Base-by-base conservation (phyloP, 2,329 filamentous ascomycete genomes). In the Pseudogymnoascus sp. region DNA sequence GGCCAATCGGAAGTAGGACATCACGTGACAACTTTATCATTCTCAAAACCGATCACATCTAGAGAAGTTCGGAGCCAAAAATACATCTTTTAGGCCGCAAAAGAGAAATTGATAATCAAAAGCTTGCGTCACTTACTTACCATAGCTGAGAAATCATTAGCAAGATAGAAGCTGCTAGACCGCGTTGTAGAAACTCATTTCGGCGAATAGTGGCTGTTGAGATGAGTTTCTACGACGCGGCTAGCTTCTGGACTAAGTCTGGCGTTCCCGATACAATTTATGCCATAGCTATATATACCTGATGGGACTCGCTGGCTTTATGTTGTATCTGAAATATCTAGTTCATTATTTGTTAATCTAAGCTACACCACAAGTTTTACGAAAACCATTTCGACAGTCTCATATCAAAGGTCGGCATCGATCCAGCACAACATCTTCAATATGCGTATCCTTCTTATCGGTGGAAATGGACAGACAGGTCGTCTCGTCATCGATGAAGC, bases 391-490 rank as follows among this genome's bases (percentile, higher is more conserved):
- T 9, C 7, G 5, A 19, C 47, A 53, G n/a, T 53, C 26, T 19
- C 15, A 17, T 31, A 53, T 7, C 26, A 19, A 53, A 44, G 15
- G 5, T 31, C 26, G 17, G 13, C 1, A 17, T 17, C 13, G 23
- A 4, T 17, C 15, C 40, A 63, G 11, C 60, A 19, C 33, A 33
- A 62, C 60, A 64, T 60, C 42, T 60, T 63, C 63, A 64, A 44
- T 42, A 33, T 60, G 66, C 67, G 62, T 42, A 42, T 82, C 67
- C 76, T 82, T 64, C 26, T 66, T 40, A 71, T 82, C 40, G 80
- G 79, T 35, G 80, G 75, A 63, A 79, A 72, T 60, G 80, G 81
- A 63, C 78, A 76, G 60, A 80, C 79, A 62, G 80, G 80, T 68
- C 70, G 73, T 61, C 72, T 80, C 42, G 73, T 78, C 63, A 72